Base-by-base conservation (phyloP, 2,329 filamentous ascomycete species). In the Aspergillus melleus region DNA sequence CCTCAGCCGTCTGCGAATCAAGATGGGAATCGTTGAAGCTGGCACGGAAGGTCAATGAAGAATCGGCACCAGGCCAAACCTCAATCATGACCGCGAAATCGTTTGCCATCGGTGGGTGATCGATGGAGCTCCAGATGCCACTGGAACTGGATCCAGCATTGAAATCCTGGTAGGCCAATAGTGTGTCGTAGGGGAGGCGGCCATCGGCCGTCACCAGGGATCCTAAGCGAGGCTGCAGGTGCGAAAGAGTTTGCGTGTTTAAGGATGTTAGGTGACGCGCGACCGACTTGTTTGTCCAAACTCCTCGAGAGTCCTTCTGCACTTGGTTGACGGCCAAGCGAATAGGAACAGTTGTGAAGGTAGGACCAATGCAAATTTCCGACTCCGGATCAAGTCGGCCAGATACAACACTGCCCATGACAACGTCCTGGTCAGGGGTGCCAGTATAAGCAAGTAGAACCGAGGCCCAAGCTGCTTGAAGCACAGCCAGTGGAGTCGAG, bases 391-490 rank as follows among this genome's bases (percentile, higher is more conserved):
- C 67, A 26, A 71, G 61, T 36, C 71, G 63, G 16, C 70, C 73
- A 22, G 74, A 75, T 2, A 75, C 55, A 4, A 76, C 70, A 54
- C 69, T 76, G 19, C 73, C 73, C 58, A 77, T 72, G 1, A 69
- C 66, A 2, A 77, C 62, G 39, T 77, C 75, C 14, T 68, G 68
- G 6, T 74, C 72, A 19, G 70, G 67, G 10, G 69, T 68, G 26
- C 72, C 73, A 16, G 70, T 71, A 57, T 75, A 76, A 24, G 68
- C 56, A 4, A 69, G 55, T 1, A 77, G 57, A n/a, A 77, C 62
- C 6, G 71, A 66, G 2, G 68, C 68, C 75, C 74, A 77, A 20
- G 74, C 69, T 14, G 74, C 74, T 52, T 77, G 76, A 9, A 77
- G 64, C 4, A 75, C 66, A 0, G 74, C 68, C 29, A 76, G 62